Evolutionary conservation across 192 early-diverging fungal species (phyloP), one percentile per base, ranked within the genome.

Genomic region (Dissophora globulifera): DNA sequence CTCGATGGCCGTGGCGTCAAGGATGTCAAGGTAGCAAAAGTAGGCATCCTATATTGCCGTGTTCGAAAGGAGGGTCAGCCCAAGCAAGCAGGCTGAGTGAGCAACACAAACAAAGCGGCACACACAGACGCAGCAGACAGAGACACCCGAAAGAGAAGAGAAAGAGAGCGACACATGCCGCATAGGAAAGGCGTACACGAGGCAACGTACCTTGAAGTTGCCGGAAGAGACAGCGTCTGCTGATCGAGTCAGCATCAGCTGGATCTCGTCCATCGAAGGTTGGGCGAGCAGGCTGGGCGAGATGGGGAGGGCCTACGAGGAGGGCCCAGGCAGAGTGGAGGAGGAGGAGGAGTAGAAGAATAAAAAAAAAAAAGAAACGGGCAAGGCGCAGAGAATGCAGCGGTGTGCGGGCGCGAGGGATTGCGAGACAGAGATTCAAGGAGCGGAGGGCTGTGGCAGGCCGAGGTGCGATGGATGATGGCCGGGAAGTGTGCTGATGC

Each of bases 41-140:
- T 87, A 87, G 35, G 86, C 86, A 51, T 88, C 86, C 86, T 88
- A 57, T n/a, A n/a, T n/a, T n/a, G n/a, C n/a, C n/a, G n/a, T n/a
- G n/a, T n/a, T n/a, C n/a, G n/a, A n/a, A n/a, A 45, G 43, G 17
- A 4, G n/a, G n/a, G 43, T 45, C 17, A 45, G 43, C n/a, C 43
- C 43, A n/a, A n/a, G n/a, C n/a, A n/a, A n/a, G n/a, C n/a, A n/a
- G n/a, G n/a, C n/a, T n/a, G n/a, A n/a, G n/a, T n/a, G 43, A 45
- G 10, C 10, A 45, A 45, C 43, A 45, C 43, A 45, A 45, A 45
- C 43, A 45, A 45, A 17, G n/a, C 5, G n/a, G 16, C 4, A 45
- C 43, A 45, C 17, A n/a, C n/a, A n/a, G n/a, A n/a, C n/a, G n/a
- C n/a, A 10, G 38, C 38, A 40, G 7, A 45, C 43, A 45, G 10